These are phyloP conservation scores for Saraca asoca DNA, from an alignment of 331 rosid species.

Conservation along the genomic window DNA sequence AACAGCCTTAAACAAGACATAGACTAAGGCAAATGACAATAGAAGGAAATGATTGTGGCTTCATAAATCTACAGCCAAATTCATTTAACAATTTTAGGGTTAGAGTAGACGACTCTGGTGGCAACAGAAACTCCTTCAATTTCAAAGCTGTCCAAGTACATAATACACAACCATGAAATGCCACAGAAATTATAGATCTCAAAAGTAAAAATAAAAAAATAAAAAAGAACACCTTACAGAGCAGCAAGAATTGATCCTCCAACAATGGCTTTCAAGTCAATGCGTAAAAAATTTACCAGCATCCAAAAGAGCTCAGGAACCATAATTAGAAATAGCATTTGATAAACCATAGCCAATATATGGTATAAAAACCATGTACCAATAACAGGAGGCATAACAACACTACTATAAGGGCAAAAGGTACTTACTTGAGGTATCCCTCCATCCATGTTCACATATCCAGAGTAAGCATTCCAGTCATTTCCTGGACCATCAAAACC, in stretches of 20 bases:
- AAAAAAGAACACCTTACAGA: too few relatives aligned
- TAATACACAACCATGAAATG: background rate
- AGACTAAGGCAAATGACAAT: background rate
- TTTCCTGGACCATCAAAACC: conserved; percentile 42
- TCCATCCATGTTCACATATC: conserved; percentile 45
- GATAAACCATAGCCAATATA: background rate
- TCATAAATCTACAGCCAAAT: conserved; percentile 7
- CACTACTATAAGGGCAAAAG: background rate
- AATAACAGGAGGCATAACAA: conserved; percentile 5
- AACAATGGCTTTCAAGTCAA: conserved; percentile 1
- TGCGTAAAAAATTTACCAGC: conserved; percentile 1
- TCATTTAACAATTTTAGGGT: background rate
- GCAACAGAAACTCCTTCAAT: background rate
- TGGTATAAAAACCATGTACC: background rate
- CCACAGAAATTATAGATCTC: background rate
- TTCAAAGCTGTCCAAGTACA: background rate
- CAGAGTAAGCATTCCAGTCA: conserved; percentile 43
- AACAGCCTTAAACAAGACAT: background rate
- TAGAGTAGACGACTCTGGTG: background rate
- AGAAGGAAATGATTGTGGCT: background rate
- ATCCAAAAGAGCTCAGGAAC: background rate
- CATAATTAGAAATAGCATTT: conserved; percentile 1
- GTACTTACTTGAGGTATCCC: conserved; percentile 48
- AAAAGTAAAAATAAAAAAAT: too few relatives aligned
- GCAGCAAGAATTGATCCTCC: background rate